Percentiles rank a stretch among this genome's conserved stretches.
Evolutionary conservation across 2,329 filamentous ascomycete genomes (phyloP).

Genomic region (Aspergillus terreus): DNA sequence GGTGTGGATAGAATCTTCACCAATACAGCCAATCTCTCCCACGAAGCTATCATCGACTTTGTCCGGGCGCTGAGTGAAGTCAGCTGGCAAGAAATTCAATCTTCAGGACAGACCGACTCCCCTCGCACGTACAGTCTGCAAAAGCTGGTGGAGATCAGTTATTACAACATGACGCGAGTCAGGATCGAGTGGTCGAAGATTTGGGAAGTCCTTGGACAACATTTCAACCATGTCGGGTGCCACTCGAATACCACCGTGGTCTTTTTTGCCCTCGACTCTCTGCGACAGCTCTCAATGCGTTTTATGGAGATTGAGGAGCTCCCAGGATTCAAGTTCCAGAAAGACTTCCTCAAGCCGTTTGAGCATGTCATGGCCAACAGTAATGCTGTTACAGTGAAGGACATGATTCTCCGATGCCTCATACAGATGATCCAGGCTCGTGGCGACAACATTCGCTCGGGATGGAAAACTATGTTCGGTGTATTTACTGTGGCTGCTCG

Average conservation of each 20-base stretch:
- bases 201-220: slow-evolving; percentile 94
- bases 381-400: slow-evolving; percentile 86
- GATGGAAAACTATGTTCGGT: slow-evolving; percentile 99
- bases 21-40: slow-evolving; percentile 87
- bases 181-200: slow-evolving; percentile 98
- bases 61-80: slow-evolving; percentile 89
- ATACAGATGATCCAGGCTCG: slow-evolving; percentile 99
- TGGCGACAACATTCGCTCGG: slow-evolving; percentile 93
- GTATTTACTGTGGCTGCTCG: slow-evolving; percentile 94
- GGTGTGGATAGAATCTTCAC: slow-evolving; percentile 95
- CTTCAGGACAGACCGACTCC: slow-evolving; percentile 91
- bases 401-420: slow-evolving; percentile 91
- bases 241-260: slow-evolving; percentile 96
- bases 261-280: slow-evolving; percentile 92
- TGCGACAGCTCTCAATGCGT: slow-evolving; percentile 94
- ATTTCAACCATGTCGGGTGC: slow-evolving; percentile 97
- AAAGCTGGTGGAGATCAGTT: slow-evolving; percentile 97
- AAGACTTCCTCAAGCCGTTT: slow-evolving; percentile 97
- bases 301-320: slow-evolving; percentile 99
- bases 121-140: slow-evolving; percentile 96
- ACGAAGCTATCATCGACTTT: slow-evolving; percentile 93
- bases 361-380: slow-evolving; percentile 97
- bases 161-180: slow-evolving; percentile 99
- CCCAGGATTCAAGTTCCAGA: slow-evolving; percentile 98
- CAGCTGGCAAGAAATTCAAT: slow-evolving; percentile 98